These are phyloP conservation scores for Plantago rigida DNA, from an alignment of 305 asterid genomes.

Conservation along the genomic window DNA sequence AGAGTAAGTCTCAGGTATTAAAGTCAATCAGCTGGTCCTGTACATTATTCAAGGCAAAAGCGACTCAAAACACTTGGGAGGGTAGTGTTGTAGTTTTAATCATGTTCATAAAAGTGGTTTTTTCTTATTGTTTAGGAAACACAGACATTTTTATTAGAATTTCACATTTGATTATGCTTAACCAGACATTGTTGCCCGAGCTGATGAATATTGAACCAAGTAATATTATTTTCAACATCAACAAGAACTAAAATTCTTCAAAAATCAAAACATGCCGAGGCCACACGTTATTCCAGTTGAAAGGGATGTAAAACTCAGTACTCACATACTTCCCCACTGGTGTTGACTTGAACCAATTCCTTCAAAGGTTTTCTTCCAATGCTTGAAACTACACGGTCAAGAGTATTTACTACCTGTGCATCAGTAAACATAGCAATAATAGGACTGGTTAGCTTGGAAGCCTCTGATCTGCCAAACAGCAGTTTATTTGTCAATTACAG, in stretches of 20 bases:
- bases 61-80: too few relatives aligned
- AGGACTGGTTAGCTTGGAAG: conserved; percentile 18
- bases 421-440: conserved; percentile 16
- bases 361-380: conserved; percentile 64
- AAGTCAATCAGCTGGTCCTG: too few relatives aligned
- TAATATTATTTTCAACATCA: neutral
- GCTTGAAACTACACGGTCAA: conserved; percentile 61
- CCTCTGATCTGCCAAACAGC: neutral
- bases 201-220: too few relatives aligned
- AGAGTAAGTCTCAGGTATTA: too few relatives aligned
- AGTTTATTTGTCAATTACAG: conserved; percentile 18
- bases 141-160: too few relatives aligned
- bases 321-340: conserved; percentile 90
- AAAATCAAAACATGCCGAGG: neutral
- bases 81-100: too few relatives aligned
- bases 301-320: conserved; percentile 21
- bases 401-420: conserved; percentile 57
- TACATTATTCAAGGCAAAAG: too few relatives aligned
- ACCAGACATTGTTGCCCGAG: too few relatives aligned
- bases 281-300: conserved; percentile 1
- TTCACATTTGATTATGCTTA: too few relatives aligned
- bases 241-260: neutral
- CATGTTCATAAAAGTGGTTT: too few relatives aligned
- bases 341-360: conserved; percentile 79
- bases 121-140: too few relatives aligned